A percentile compares a stretch with the other conserved stretches of the same genome.
Evolutionary conservation across 164 flowering plant species (phyloP).

Genomic region (Platanus orientalis): DNA sequence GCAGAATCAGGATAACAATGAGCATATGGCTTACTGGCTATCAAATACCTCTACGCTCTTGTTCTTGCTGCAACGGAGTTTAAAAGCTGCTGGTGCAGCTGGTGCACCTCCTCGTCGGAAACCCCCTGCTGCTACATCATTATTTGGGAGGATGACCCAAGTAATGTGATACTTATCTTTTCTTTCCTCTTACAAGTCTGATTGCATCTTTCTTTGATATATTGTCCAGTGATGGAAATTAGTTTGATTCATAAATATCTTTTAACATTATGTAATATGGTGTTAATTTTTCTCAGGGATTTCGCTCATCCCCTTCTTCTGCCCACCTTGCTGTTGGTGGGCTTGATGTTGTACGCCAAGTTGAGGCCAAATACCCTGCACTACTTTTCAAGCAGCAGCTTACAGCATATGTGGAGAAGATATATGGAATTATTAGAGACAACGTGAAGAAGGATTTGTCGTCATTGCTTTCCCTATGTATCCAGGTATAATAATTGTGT

Average conservation of each 20-base stretch:
- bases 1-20: slow-evolving; percentile 84
- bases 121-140: slow-evolving; percentile 69
- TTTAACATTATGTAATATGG: background rate
- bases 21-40: slow-evolving; percentile 94
- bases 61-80: slow-evolving; percentile 79
- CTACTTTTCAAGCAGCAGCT: slow-evolving; percentile 98
- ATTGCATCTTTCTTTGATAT: background rate
- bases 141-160: slow-evolving; percentile 85
- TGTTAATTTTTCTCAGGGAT: slow-evolving; percentile 52
- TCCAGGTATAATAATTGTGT: slow-evolving; percentile 51
- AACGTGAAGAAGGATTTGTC: slow-evolving; percentile 85
- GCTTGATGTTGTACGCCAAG: slow-evolving; percentile 71
- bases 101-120: slow-evolving; percentile 55
- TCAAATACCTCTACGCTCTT: slow-evolving; percentile 80
- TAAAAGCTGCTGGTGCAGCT: slow-evolving; percentile 56
- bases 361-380: slow-evolving; percentile 97
- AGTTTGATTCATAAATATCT: background rate
- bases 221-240: background rate
- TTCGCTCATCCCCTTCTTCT: slow-evolving; percentile 89
- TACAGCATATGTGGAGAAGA: slow-evolving; percentile 98
- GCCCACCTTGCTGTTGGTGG: slow-evolving; percentile 48
- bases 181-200: background rate
- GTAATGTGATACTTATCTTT: slow-evolving; percentile 19
- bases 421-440: slow-evolving; percentile 91
- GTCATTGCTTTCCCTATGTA: slow-evolving; percentile 70